Evolutionary conservation across 1,284 basidiomycete genomes (phyloP).

Genomic region (Trichosporon sp.): DNA sequence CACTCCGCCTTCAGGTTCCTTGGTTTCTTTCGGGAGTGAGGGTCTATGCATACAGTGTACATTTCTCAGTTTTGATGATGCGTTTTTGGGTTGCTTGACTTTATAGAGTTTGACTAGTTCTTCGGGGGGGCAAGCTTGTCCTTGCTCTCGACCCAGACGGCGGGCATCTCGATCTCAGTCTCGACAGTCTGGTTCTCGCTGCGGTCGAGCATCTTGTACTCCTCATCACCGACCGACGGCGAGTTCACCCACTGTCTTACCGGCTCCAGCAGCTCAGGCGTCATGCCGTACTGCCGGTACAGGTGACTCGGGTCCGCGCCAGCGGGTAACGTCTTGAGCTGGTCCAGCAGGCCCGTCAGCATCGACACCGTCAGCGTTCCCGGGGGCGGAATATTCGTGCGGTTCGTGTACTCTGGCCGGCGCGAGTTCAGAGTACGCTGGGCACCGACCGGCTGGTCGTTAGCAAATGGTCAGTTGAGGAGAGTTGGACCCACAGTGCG

Average conservation of each 20-base stretch:
- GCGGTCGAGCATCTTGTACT: conserved; percentile 61
- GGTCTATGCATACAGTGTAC: conserved; percentile 18
- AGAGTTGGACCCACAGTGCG: conserved; percentile 60
- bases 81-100: background rate
- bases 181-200: conserved; percentile 52
- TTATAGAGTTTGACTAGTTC: conserved; percentile 18
- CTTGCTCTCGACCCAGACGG: conserved; percentile 30
- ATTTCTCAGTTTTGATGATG: background rate
- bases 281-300: conserved; percentile 64
- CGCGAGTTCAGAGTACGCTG: conserved; percentile 52
- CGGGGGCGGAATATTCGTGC: conserved; percentile 49
- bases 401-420: conserved; percentile 56
- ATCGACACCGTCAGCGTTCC: conserved; percentile 65
- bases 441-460: conserved; percentile 42
- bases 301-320: conserved; percentile 56
- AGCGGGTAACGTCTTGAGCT: conserved; percentile 63
- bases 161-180: conserved; percentile 58
- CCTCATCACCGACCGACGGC: conserved; percentile 66
- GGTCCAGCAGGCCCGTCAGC: conserved; percentile 67
- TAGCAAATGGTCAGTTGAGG: conserved; percentile 1
- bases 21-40: background rate
- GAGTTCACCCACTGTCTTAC: conserved; percentile 69
- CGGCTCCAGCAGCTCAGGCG: conserved; percentile 62
- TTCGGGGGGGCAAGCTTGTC: conserved; percentile 28
- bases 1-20: background rate